Base-by-base conservation (phyloP, 441 rosid species). In the Adansonia rubrostipa region DNA sequence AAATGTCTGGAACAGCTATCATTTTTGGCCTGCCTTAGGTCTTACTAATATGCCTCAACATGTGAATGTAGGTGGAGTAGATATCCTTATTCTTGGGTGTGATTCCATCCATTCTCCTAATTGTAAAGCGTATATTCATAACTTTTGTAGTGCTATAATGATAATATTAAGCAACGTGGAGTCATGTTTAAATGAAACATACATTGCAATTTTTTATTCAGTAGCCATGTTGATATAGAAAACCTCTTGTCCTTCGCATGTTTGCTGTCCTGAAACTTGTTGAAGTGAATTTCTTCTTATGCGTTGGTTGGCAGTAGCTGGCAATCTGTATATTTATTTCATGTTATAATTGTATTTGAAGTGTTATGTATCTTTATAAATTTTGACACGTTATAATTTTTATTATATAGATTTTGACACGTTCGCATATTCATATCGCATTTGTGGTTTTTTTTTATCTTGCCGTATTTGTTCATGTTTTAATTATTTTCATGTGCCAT, bases 81-180 rank as follows among this genome's bases (percentile, higher is more conserved):
- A 69, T 73, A 57, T 36, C 51, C 36, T 54, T 20, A 45, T 17
- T 48, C 24, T 61, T 15, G 72, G 73, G 24, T 79, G 54, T 50
- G 73, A 71, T 75, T 73, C 50, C 64, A 42, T 67, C 33, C 57
- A 58, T 61, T 44, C 9, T 48, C 58, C 9, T 48, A 53, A 33
- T 74, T 77, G 81, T 85, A 79, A 19, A 80, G 47, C 47, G 28
- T 7, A 67, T 24, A 50, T 3, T 28, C 36, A 62, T 24, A 40
- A 71, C 9, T 14, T 71, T 72, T 73, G 19, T 9, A n/a, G 36
- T 28, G 36, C 1, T 28, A 28, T 28, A 2, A 0, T 58, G 3
- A 65, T 65, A 65, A 15, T 64, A 64, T 0, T 28, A 22, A 57
- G 24, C 9, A 57, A 13, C 8, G 8, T 4, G n/a, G 14, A 50